Conservation (phyloP, 441 rosid species). For the Euphorbia corollata region DNA sequence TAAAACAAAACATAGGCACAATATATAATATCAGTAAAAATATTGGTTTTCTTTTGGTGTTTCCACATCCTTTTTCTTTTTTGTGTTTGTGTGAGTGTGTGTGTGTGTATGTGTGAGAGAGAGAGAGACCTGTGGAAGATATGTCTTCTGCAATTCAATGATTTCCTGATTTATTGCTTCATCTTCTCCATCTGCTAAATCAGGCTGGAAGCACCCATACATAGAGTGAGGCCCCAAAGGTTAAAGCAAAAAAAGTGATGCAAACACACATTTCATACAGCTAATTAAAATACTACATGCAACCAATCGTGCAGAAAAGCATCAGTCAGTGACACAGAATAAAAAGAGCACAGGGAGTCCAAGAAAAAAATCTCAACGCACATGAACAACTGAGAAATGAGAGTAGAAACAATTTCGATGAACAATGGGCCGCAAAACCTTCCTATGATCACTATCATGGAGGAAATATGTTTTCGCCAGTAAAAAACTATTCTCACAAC, state of each 20-base stretch:
- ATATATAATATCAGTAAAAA: not conserved
- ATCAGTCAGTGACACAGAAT: not conserved
- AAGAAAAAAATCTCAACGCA: not conserved
- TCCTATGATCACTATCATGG: too few species aligned
- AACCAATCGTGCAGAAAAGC: not conserved
- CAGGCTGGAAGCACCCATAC: constrained; percentile 41
- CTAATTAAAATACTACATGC: not conserved
- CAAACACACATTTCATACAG: not conserved
- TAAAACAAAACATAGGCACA: not conserved
- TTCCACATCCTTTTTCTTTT: too few species aligned
- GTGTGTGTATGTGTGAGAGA: not conserved
- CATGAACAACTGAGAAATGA: too few species aligned
- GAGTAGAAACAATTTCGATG: too few species aligned
- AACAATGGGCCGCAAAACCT: too few species aligned
- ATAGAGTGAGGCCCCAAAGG: not conserved
- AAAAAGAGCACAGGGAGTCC: not conserved
- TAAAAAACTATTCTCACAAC: not conserved
- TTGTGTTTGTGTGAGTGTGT: too few species aligned
- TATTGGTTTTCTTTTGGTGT: too few species aligned
- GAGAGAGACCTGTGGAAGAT: constrained; percentile 33
- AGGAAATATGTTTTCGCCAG: not conserved
- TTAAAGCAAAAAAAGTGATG: not conserved
- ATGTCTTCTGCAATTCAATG: constrained; percentile 35
- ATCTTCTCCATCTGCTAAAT: constrained; percentile 53
- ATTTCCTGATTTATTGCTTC: constrained; percentile 39